These are phyloP conservation scores for Globisporangium sylvaticum DNA, from an alignment of 352 stramenopile genomes.

Conservation along the genomic window DNA sequence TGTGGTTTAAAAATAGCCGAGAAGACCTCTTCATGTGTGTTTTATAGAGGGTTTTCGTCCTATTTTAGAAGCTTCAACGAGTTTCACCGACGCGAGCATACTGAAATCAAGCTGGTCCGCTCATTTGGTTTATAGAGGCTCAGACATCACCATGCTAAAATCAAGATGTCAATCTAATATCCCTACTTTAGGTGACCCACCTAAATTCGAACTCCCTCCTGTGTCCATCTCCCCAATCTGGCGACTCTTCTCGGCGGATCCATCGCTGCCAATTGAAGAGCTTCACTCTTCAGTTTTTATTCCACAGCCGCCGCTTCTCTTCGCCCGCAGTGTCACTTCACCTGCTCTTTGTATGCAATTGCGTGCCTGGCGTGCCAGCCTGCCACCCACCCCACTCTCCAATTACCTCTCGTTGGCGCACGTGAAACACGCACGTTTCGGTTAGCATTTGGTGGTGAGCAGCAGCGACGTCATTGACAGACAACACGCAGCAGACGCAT, in stretches of 20 bases:
- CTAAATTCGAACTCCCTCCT: conserved; percentile 1
- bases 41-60: not conserved
- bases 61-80: not conserved
- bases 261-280: conserved; percentile 1
- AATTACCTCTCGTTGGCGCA: not conserved
- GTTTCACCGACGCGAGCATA: not conserved
- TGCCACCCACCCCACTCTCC: not conserved
- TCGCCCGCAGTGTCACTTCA: not conserved
- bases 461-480: not conserved
- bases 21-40: not conserved
- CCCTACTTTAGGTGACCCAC: not conserved
- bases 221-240: not conserved
- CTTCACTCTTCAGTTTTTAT: conserved; percentile 4
- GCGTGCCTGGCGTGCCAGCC: not conserved
- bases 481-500: not conserved
- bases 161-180: not conserved
- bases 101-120: not conserved
- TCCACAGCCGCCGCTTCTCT: not conserved
- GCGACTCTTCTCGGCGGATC: conserved; percentile 6
- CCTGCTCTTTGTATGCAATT: not conserved
- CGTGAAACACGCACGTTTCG: not conserved
- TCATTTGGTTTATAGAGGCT: not conserved
- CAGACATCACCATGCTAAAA: not conserved
- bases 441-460: not conserved
- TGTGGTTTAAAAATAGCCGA: not conserved